Evolutionary conservation across 208 protist genomes (phyloP), one percentile per base, ranked within the genome.

Genomic region (Crithidia mellificae): DNA sequence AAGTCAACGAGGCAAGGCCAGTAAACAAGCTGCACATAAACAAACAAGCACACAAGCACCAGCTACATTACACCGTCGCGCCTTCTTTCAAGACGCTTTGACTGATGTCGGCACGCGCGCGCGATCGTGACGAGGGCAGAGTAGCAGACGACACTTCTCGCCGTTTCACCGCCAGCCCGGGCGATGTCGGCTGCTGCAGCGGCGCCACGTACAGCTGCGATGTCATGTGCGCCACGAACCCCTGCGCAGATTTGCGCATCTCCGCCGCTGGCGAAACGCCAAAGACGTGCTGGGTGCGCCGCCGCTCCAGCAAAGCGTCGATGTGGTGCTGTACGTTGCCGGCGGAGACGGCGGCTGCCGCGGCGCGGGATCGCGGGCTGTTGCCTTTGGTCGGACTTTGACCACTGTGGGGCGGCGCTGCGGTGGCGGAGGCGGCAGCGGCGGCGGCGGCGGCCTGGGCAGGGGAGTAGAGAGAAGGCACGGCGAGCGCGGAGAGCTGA

Each of bases 221-320:
- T 3, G 78, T 79, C 62, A 84, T 64, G 30, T 81, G 59, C 19
- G 81, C 70, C 15, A 87, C 58, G 41, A 49, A 78, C 51, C 72
- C 68, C 24, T 68, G 36, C 9, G 62, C 62, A 2, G 62, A 56
- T 25, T 47, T 36, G 36, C 50, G 38, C 50, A 58, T 56, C 51
- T 56, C 34, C n/a, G 38, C 62, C 17, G 15, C 24, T 0, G 62
- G 62, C 5, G 62, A 25, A 24, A 58, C 62, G 6, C 62, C 47
- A 43, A 32, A 41, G 7, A 49, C 46, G 24, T 65, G 59, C 20
- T 55, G 44, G 22, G 59, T 20, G 20, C 59, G 59, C 5, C 59
- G 43, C 44, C 19, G 43, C 34, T 65, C 59, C 46, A 65, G 44
- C 59, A 65, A 22, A 9, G 47, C 27, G 15, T 65, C 46, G 25